Evolutionary conservation across 2,329 filamentous ascomycete species (phyloP), one percentile per base, ranked within the genome.

Genomic region (Penicillium expansum): DNA sequence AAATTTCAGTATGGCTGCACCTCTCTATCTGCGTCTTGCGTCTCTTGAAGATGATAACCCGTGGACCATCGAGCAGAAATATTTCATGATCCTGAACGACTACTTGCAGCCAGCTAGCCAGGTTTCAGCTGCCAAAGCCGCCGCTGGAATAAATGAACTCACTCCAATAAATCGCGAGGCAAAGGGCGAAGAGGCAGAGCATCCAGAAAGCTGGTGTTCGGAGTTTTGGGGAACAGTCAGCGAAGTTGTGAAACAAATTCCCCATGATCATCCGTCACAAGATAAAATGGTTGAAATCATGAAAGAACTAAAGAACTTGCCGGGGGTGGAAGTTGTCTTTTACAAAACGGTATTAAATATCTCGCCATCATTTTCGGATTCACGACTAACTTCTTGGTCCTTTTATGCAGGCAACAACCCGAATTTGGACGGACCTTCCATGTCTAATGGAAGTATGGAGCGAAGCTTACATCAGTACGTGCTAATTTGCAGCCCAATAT

Each of bases 61-160:
- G 18, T 51, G 38, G 48, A 51, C 43, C 22, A n/a, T 51, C 18
- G 38, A 51, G 11, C 38, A 43, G 27, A 43, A 43, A 43, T 51
- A 51, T 6, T 43, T 51, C 20, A n/a, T 8, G n/a, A 51, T 51
- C 38, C 18, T 51, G 7, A 35, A 43, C 5, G 10, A 51, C 16
- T 51, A 5, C 8, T 51, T 51, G 18, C 48, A 51, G 29, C 38
- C 48, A 24, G 20, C 1, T 18, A 51, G 48, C 6, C 13, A 51
- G 48, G 1, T 51, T 24, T 51, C 38, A 8, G 37, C 48, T 24
- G 18, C 37, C 3, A 20, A 42, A n/a, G 48, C 48, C 10, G 48
- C 38, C 6, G 14, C 38, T 43, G 2, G 29, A 2, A 33, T 51
- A 10, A 42, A 51, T 6, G 9, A 51, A 4, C 48, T 51, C 9